Base-by-base conservation (phyloP, 176 grass and related monocot species). In the Oryza longistaminata region DNA sequence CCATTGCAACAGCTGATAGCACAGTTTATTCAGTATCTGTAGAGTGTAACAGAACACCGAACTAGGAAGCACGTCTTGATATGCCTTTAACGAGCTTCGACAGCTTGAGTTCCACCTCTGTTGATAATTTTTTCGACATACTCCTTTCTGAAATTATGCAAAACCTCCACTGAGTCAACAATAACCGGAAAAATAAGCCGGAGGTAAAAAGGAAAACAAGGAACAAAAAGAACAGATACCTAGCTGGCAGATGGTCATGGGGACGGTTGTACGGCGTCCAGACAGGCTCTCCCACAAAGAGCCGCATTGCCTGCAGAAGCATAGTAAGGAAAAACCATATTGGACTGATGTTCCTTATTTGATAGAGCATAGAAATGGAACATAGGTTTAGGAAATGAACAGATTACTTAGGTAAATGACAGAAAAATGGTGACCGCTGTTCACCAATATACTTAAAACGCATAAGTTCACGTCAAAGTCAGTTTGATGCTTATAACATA, bases 181-280 rank as follows among this genome's bases (percentile, higher is more conserved):
- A 11, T 0, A 48, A 62, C 21, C 1, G 55, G 73, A 66, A 42
- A 70, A 13, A 67, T 58, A 15, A 66, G 29, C 29, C n/a, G 3
- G 14, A 16, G 0, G 6, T 39, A 37, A 31, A 66, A 19, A 53
- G 15, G 16, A 7, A 65, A 31, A 24, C 0, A 4, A 48, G 13
- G 58, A 61, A 68, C 37, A 5, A 3, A 58, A 52, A 58, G 5
- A 37, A 4, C 5, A 42, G 19, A 1, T 91, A 97, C 93, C 93
- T 93, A 17, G 93, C 93, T 12, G 85, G 87, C 34, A 93, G 95
- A 82, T 98, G 86, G 70, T 98, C 95, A 60, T 90, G 89, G 13
- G 95, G 95, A 22, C 93, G 95, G 25, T 98, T 98, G 81, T 80
- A 95, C 0, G 93, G 93, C 3, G 93, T 98, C 93, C 95, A 98